Percentiles rank a stretch among this genome's conserved stretches.
phyloP scores from a whole-genome alignment of 2,329 filamentous ascomycete genomes.

The Aspergillus sp. region DNA sequence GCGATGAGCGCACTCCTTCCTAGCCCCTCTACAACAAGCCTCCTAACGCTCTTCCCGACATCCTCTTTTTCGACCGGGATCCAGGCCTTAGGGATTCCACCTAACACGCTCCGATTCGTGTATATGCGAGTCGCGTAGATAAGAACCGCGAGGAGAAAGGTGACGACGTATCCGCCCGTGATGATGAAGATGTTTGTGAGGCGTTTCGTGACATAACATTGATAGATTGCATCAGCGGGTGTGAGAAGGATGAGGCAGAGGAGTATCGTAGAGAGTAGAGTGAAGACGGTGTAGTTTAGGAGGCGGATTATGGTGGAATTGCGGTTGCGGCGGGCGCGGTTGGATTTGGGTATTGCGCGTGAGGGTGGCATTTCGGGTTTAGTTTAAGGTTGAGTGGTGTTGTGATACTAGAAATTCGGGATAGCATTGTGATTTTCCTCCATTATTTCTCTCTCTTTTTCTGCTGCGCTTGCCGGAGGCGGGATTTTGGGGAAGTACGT shows the following conservation, averaged over 20 bases:
- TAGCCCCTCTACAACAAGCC: conserved; percentile 71
- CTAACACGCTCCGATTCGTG: conserved; percentile 75
- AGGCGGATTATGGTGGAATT: conserved; percentile 37
- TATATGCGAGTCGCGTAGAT: conserved; percentile 84
- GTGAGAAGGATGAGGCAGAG: conserved; percentile 74
- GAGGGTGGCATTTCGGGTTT: not conserved
- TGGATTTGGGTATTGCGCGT: not conserved
- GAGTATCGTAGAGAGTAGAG: conserved; percentile 71
- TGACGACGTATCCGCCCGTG: conserved; percentile 71
- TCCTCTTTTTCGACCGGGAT: conserved; percentile 85
- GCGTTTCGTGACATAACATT: conserved; percentile 66
- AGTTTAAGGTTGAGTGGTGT: not conserved
- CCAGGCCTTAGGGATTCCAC: conserved; percentile 81
- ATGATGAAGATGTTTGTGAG: conserved; percentile 83
- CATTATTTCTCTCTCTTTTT: not conserved
- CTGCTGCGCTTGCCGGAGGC: not conserved
- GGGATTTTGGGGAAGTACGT: not conserved
- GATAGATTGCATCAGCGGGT: conserved; percentile 76
- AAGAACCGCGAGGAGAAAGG: conserved; percentile 67
- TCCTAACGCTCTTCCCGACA: conserved; percentile 70
- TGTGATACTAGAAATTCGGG: not conserved
- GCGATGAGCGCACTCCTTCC: conserved; percentile 77
- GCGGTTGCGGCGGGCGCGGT: not conserved
- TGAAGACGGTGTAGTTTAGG: conserved; percentile 78
- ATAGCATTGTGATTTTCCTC: not conserved